These are phyloP conservation scores for Colletotrichum liriopes DNA, from an alignment of 2,329 filamentous ascomycete species.

Conservation along the genomic window DNA sequence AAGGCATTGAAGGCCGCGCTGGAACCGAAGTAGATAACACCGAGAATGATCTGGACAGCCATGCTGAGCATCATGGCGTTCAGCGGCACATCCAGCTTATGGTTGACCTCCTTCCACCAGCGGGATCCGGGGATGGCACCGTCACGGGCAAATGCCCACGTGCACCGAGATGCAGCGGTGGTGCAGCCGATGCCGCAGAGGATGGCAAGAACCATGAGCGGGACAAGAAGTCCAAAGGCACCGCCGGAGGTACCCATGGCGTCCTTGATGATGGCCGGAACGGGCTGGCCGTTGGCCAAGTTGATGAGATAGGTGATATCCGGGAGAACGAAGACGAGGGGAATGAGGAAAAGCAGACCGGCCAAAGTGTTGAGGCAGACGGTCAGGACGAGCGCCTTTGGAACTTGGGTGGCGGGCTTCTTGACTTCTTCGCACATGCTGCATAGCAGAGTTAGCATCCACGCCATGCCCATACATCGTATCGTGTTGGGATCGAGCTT, in stretches of 20 bases:
- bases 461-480: slow-evolving; percentile 30
- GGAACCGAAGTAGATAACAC: slow-evolving; percentile 79
- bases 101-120: slow-evolving; percentile 74
- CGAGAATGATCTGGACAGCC: slow-evolving; percentile 75
- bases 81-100: slow-evolving; percentile 74
- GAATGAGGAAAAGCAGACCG: slow-evolving; percentile 78
- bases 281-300: slow-evolving; percentile 72
- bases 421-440: slow-evolving; percentile 83
- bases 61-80: slow-evolving; percentile 83
- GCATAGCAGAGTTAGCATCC: slow-evolving; percentile 37
- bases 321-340: slow-evolving; percentile 78
- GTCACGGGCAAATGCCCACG: slow-evolving; percentile 80
- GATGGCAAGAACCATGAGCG: slow-evolving; percentile 76
- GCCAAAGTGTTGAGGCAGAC: slow-evolving; percentile 77
- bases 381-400: slow-evolving; percentile 80
- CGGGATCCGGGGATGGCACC: slow-evolving; percentile 77
- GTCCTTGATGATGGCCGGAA: slow-evolving; percentile 74
- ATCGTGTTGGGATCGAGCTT: slow-evolving; percentile 53
- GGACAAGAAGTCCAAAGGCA: slow-evolving; percentile 74
- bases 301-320: slow-evolving; percentile 69
- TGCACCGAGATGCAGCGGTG: slow-evolving; percentile 77
- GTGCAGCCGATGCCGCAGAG: slow-evolving; percentile 80
- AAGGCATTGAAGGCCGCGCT: slow-evolving; percentile 81
- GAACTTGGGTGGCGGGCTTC: slow-evolving; percentile 76
- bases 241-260: slow-evolving; percentile 74